Percentiles rank a stretch among this genome's conserved stretches.
phyloP scores from a whole-genome alignment of 495 filamentous ascomycete species.

The Filosporella fistucella region DNA sequence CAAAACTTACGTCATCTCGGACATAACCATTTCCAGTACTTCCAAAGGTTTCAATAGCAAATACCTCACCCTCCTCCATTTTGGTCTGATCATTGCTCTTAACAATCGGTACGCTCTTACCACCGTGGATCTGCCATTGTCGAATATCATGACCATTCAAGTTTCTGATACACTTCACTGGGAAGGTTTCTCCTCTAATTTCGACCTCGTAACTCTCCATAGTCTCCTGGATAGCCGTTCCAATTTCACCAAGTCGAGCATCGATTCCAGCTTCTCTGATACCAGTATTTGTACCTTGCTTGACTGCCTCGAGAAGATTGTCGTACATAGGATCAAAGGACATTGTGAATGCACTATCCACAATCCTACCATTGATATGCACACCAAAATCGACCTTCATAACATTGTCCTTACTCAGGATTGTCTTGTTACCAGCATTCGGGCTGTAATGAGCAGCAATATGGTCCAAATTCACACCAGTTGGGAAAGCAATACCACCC shows the following conservation, averaged over 20 bases:
- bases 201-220: conserved; percentile 91
- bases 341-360: conserved; percentile 91
- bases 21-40: conserved; percentile 87
- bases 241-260: conserved; percentile 71
- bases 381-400: conserved; percentile 94
- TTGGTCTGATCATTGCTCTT: conserved; percentile 75
- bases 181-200: conserved; percentile 69
- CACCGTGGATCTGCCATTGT: conserved; percentile 82
- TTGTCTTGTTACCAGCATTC: conserved; percentile 84
- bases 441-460: conserved; percentile 88
- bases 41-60: conserved; percentile 92
- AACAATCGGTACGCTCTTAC: conserved; percentile 86
- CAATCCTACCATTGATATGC: conserved; percentile 85
- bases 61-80: conserved; percentile 94
- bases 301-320: conserved; percentile 73
- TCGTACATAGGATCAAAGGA: conserved; percentile 84
- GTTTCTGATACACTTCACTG: conserved; percentile 82
- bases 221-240: conserved; percentile 72
- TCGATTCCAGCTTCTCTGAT: conserved; percentile 82
- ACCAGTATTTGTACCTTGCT: conserved; percentile 84
- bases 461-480: conserved; percentile 81
- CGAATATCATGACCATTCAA: conserved; percentile 86
- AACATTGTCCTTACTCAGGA: conserved; percentile 76
- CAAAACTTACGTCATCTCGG: conserved; percentile 59
- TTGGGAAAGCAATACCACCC: conserved; percentile 87